phyloP scores from a whole-genome alignment of 2,329 filamentous ascomycete genomes.

The Fusarium sp. region DNA sequence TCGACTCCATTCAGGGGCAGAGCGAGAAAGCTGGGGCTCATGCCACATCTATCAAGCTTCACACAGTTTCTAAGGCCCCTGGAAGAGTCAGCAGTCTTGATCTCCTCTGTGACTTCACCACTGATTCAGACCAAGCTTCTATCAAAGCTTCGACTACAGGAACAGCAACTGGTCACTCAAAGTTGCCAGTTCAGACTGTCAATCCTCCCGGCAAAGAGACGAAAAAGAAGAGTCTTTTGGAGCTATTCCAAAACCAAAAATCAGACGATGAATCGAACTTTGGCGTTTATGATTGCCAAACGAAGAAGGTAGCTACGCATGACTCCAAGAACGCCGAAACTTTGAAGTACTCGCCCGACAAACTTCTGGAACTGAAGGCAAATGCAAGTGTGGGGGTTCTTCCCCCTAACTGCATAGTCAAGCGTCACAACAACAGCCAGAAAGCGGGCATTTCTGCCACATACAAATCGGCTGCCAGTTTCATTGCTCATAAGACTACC shows the following conservation, averaged over 20 bases:
- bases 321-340: neutral
- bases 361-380: slow-evolving; percentile 8
- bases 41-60: neutral
- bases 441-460: neutral
- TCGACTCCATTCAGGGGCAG: neutral
- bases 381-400: neutral
- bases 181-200: neutral
- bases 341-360: slow-evolving; percentile 4
- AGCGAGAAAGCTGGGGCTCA: neutral
- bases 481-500: neutral
- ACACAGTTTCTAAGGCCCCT: neutral
- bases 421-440: neutral
- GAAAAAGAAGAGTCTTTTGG: neutral
- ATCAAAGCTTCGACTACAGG: neutral
- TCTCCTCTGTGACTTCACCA: neutral
- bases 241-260: neutral
- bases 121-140: neutral
- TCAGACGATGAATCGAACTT: neutral
- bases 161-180: neutral
- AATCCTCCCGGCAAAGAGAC: neutral
- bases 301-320: neutral
- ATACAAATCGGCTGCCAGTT: neutral
- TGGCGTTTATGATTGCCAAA: neutral
- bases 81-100: neutral
- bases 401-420: neutral